Evolutionary conservation across 352 stramenopile genomes (phyloP), one percentile per base, ranked within the genome.

Genomic region (Phytophthora vignae): DNA sequence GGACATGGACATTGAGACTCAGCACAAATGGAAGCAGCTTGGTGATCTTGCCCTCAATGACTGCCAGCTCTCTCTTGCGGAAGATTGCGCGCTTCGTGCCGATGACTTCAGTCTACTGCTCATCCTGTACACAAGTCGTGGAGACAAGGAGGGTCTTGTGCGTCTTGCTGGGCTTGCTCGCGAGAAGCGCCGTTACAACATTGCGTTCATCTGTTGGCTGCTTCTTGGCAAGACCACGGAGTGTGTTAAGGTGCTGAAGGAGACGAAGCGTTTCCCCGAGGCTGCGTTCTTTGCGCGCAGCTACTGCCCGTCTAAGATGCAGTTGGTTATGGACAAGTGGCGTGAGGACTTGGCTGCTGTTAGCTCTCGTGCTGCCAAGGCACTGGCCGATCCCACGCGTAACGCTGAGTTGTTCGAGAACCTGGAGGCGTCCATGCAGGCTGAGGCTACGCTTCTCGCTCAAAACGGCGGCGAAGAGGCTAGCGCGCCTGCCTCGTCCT

Each of bases 201-300:
- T 99, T 67, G 95, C 96, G 17, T 99, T 99, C 66, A 79, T 99
- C 10, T 96, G 95, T 29, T 95, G 94, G 78, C 84, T 99, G n/a
- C 72, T 99, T 29, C 94, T 98, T 38, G 92, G 96, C 46, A 95
- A 98, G 60, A 93, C 98, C n/a, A 95, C 97, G 44, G 93, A 97
- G 25, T 99, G 97, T 73, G 88, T 99, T 44, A 86, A 99, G 53
- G 82, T 99, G 61, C 85, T 99, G 36, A 91, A 98, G 56, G 85
- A 96, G 44, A 98, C 95, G 0, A 98, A 98, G 66, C 87, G 98
- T 42, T 88, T 99, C 54, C 97, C 98, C 7, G 98, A 99, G 77
- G 98, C 98, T 21, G 98, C 98, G 0, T 99, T 99, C 81, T 99
- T 99, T 81, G 96, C 97, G 14, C 93, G 98, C 49, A 99, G 97